Evolutionary conservation across 2,329 filamentous ascomycete species (phyloP).

Genomic region (Phialophora tarda): DNA sequence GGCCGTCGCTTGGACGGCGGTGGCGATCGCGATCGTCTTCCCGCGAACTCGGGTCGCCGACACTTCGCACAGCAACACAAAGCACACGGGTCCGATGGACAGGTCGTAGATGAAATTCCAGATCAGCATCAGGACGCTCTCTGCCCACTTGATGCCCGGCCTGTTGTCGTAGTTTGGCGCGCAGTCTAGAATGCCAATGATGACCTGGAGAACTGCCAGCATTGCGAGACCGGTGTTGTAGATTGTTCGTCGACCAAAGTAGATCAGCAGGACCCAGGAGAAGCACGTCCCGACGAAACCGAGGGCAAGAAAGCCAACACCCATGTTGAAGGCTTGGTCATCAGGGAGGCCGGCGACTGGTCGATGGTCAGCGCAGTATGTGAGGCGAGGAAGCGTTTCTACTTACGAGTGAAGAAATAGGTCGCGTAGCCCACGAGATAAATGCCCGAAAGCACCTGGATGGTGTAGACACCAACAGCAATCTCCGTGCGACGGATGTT

Average conservation of each 20-base stretch:
- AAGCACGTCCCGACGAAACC: conserved; percentile 50
- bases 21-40: conserved; percentile 54
- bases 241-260: conserved; percentile 45
- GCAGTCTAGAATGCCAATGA: conserved; percentile 51
- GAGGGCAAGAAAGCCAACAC: conserved; percentile 48
- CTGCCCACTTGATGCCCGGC: conserved; percentile 44
- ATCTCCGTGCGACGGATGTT: conserved; percentile 54
- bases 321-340: conserved; percentile 48
- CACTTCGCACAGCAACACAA: conserved; percentile 56
- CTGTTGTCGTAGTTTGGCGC: conserved; percentile 43
- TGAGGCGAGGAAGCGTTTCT: neutral
- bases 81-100: conserved; percentile 52
- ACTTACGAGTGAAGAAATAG: conserved; percentile 56
- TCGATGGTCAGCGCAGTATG: neutral
- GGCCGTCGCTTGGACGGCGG: conserved; percentile 47
- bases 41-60: conserved; percentile 51
- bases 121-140: conserved; percentile 47
- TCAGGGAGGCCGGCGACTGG: conserved; percentile 42
- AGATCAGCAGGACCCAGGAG: conserved; percentile 47
- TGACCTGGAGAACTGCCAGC: conserved; percentile 44
- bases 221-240: conserved; percentile 45
- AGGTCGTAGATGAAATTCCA: conserved; percentile 50
- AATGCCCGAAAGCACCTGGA: conserved; percentile 52
- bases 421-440: conserved; percentile 54
- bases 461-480: conserved; percentile 51